Base-by-base conservation (phyloP, 306 rosid species). In the Prosopis cineraria region DNA sequence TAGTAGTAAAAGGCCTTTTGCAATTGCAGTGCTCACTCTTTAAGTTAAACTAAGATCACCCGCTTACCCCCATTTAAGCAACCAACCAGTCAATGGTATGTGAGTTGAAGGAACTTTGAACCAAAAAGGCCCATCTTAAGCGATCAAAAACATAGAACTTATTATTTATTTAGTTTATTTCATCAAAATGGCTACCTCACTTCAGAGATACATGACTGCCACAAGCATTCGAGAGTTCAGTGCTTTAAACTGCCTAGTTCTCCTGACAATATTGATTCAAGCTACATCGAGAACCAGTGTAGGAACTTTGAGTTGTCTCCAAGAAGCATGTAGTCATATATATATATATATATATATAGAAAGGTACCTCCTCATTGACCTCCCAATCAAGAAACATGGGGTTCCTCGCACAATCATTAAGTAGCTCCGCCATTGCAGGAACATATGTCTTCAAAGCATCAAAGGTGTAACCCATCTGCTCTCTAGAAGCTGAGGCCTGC, bases 371-470 rank as follows among this genome's bases (percentile, higher is more conserved):
- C 77, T 94, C 97, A 55, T 89, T 89, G 81, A 94, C 87, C 79
- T 94, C 98, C 97, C 98, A 92, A 74, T 94, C 97, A 70, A 94
- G 93, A 82, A 92, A 94, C 39, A 65, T 87, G 36, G 98, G 89
- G 73, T 94, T 94, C 86, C 93, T 87, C 63, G 87, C 93, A 56
- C 71, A 73, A 82, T 92, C 98, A 77, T 85, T 77, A 68, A 94
- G 97, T 36, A 94, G 90, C 87, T 94, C 98, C 59, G 89, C 97
- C 95, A 92, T 94, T 85, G 89, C 88, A 73, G 97, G 98, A 87
- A 87, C 85, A 86, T 90, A 76, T 1, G 97, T 88, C 91, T 92
- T 94, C 80, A 94, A 81, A 80, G 95, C 92, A 87, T 87, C 92
- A 83, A 84, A 87, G 39, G 97, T 88, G 81, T 92, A 90, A 83